Evolutionary conservation across 805 yeast genomes (phyloP), one percentile per base, ranked within the genome.

Genomic region (Pichia cephalocereana): DNA sequence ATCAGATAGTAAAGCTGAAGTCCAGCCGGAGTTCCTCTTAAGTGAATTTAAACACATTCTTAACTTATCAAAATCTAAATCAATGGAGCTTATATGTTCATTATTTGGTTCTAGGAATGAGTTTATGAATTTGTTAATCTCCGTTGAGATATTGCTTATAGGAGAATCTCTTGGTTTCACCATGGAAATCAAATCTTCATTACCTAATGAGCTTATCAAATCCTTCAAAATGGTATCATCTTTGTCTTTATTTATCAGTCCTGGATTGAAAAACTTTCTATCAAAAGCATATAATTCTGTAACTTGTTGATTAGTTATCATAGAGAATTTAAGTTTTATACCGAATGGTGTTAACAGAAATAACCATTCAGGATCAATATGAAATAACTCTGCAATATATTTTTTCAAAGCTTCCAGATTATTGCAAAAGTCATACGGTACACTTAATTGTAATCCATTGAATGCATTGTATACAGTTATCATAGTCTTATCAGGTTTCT

Each of bases 311-410:
- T 63, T 65, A 6, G 64, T 68, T 41, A 71, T 69, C 71, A 70
- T 71, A 57, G 70, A 71, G 59, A 68, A 75, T 60, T 76, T 79
- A 52, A 84, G 67, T 55, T 76, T 79, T 42, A 77, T 71, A 0
- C 90, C 90, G 60, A 75, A 80, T 1, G 88, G 78, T 3, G 88
- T 73, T 38, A 84, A 63, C 14, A 84, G 65, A 53, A 83, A 70
- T 40, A 74, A 54, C 45, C 72, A 70, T 27, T 63, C 67, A 0
- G 54, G 36, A 0, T 75, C 70, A 2, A 77, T 74, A 40, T 56
- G 56, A 61, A 77, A 70, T 38, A 69, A 64, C 5, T 64, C 60
- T 8, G 69, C 50, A 19, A 77, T 67, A 52, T 66, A 72, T 30
- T 58, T 64, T 52, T 69, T 72, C 32, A 77, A 58, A 23, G 71